Evolutionary conservation across 208 protist species (phyloP).

Genomic region (Wallacemonas sp.): DNA sequence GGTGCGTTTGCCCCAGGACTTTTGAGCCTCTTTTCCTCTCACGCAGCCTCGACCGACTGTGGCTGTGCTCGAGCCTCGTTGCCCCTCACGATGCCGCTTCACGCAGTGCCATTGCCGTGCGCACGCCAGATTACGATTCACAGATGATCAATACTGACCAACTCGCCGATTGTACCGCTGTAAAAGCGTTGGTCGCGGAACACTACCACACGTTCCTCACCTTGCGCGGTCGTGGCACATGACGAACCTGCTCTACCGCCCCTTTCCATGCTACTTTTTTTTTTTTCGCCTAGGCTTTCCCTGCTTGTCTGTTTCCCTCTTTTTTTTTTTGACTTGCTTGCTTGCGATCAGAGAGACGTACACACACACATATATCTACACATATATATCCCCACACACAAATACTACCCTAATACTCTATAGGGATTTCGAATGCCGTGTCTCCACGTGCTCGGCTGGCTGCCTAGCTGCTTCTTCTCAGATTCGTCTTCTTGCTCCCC

Average conservation of each 20-base stretch:
- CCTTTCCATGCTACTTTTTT: slow-evolving; percentile 1
- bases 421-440: not conserved
- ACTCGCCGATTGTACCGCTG: not conserved
- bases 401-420: not conserved
- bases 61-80: not conserved
- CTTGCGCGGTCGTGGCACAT: not conserved
- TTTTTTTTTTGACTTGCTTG: not conserved
- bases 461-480: too few relatives aligned
- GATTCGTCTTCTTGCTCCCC: too few relatives aligned
- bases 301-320: not conserved
- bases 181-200: not conserved
- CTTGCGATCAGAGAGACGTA: not conserved
- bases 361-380: not conserved
- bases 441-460: too few relatives aligned
- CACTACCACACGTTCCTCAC: not conserved
- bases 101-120: not conserved
- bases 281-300: slow-evolving; percentile 11
- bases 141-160: not conserved
- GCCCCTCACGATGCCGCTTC: not conserved
- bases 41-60: not conserved
- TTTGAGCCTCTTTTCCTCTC: not conserved
- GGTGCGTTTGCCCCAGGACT: not conserved
- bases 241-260: not conserved
- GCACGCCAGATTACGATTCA: not conserved
- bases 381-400: not conserved